Conservation (phyloP, 1,284 basidiomycete genomes). For the Hemileia vastatrix region DNA sequence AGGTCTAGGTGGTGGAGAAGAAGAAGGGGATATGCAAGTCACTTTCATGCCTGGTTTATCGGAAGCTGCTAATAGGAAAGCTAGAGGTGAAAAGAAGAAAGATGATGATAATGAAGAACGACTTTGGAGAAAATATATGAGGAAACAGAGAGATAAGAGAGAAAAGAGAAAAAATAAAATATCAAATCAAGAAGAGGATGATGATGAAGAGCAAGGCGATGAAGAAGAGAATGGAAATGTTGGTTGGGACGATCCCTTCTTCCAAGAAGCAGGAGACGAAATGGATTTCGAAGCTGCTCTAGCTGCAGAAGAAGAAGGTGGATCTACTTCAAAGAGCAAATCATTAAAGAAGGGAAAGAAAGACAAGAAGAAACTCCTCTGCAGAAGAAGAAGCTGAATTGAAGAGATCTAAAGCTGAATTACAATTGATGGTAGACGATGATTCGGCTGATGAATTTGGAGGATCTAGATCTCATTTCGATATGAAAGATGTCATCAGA, state of each 20-base stretch:
- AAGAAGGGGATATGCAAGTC: constrained; percentile 39
- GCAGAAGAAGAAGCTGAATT: constrained; percentile 24
- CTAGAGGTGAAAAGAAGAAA: constrained; percentile 18
- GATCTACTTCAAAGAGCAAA: constrained; percentile 25
- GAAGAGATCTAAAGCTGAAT: constrained; percentile 24
- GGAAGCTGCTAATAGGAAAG: constrained; percentile 32
- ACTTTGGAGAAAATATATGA: constrained; percentile 41
- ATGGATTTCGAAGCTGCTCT: constrained; percentile 75
- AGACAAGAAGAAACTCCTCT: constrained; percentile 8
- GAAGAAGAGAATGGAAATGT: constrained; percentile 22
- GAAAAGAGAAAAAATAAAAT: no score
- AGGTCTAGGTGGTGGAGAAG: neutral
- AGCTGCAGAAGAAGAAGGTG: constrained; percentile 46
- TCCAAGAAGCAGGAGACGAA: constrained; percentile 77
- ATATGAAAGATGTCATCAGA: constrained; percentile 79
- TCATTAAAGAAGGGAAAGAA: constrained; percentile 17
- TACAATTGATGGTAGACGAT: constrained; percentile 28
- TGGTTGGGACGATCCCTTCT: no score
- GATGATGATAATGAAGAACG: constrained; percentile 33
- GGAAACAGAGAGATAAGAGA: constrained; percentile 42
- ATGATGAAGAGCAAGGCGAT: constrained; percentile 9
- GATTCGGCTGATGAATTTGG: constrained; percentile 32
- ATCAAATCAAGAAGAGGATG: constrained; percentile 8
- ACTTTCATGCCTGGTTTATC: constrained; percentile 41
- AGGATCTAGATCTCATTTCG: constrained; percentile 57